Percentiles rank a stretch among this genome's conserved stretches.
Evolutionary conservation across 257 asterid genomes (phyloP).

Genomic region (Asclepias syriaca): DNA sequence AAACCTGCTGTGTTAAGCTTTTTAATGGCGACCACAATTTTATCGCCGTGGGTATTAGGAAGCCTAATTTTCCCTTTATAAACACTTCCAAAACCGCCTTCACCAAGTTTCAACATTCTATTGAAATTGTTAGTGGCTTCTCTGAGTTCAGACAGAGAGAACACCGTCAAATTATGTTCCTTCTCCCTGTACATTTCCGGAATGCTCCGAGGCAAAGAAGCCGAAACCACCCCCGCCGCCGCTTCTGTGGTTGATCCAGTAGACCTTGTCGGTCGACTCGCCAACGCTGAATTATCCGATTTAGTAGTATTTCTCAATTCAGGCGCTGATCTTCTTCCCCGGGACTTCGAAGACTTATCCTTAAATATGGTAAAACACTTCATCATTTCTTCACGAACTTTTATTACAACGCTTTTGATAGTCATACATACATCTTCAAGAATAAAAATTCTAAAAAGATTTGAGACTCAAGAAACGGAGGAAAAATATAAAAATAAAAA

Average conservation of each 20-base stretch:
- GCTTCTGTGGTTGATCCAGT: conserved; percentile 39
- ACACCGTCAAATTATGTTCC: conserved; percentile 49
- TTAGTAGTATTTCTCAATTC: conserved; percentile 35
- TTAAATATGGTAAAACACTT: conserved; percentile 55
- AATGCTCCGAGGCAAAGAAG: conserved; percentile 45
- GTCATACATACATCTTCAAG: conserved; percentile 6
- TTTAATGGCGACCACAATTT: conserved; percentile 69
- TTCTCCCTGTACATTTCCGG: conserved; percentile 68
- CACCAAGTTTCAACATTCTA: conserved; percentile 69
- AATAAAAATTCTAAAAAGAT: not conserved
- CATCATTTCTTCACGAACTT: conserved; percentile 26
- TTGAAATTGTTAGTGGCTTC: conserved; percentile 69
- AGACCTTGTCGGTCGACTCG: conserved; percentile 43
- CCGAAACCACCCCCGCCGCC: not conserved
- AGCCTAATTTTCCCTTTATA: conserved; percentile 60
- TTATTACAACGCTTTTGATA: not conserved
- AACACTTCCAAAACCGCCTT: conserved; percentile 93
- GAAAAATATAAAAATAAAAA: too few species aligned
- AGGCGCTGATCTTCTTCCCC: conserved; percentile 53
- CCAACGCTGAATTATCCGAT: conserved; percentile 19
- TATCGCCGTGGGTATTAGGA: conserved; percentile 30
- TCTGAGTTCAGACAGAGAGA: conserved; percentile 57
- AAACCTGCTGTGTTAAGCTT: conserved; percentile 65
- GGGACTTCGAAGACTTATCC: conserved; percentile 33
- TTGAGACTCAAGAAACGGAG: not conserved